phyloP scores from a whole-genome alignment of 768 basidiomycete genomes.

The Mycena haematopus region DNA sequence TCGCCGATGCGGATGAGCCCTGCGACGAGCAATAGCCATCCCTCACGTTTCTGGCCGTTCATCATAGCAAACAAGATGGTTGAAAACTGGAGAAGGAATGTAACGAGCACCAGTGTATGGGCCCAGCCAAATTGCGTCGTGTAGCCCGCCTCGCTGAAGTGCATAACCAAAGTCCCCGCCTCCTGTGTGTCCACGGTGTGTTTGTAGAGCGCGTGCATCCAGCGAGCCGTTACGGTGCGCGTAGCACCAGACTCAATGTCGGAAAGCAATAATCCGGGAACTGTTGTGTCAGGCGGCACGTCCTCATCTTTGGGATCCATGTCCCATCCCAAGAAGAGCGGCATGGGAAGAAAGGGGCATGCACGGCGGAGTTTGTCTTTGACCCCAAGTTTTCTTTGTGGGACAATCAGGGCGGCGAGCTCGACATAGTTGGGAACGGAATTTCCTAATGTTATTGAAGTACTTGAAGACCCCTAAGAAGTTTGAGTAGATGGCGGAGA shows the following conservation, averaged over 20 bases:
- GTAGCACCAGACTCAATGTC: neutral
- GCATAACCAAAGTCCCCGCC: slow-evolving; percentile 2
- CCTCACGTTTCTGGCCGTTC: neutral
- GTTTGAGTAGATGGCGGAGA: too few relatives aligned
- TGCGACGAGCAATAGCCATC: neutral
- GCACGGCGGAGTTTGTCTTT: slow-evolving; percentile 5
- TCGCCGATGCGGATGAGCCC: slow-evolving; percentile 7
- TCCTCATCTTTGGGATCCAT: slow-evolving; percentile 3
- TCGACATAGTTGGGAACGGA: neutral
- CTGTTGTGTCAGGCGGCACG: neutral
- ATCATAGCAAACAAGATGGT: neutral
- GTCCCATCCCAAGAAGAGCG: slow-evolving; percentile 15
- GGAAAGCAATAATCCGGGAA: slow-evolving; percentile 2
- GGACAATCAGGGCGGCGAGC: neutral
- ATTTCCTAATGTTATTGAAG: neutral
- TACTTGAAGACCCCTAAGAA: neutral
- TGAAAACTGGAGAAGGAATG: slow-evolving; percentile 1
- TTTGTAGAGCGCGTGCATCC: slow-evolving; percentile 13
- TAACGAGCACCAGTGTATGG: neutral
- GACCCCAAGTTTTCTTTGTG: slow-evolving; percentile 3
- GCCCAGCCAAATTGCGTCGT: neutral
- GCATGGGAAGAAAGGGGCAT: slow-evolving; percentile 6
- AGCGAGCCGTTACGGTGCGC: slow-evolving; percentile 9
- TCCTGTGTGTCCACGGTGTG: neutral
- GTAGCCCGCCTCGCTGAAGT: slow-evolving; percentile 3